These are phyloP conservation scores for Mycena crocata DNA, from an alignment of 768 basidiomycete genomes.

Conservation along the genomic window DNA sequence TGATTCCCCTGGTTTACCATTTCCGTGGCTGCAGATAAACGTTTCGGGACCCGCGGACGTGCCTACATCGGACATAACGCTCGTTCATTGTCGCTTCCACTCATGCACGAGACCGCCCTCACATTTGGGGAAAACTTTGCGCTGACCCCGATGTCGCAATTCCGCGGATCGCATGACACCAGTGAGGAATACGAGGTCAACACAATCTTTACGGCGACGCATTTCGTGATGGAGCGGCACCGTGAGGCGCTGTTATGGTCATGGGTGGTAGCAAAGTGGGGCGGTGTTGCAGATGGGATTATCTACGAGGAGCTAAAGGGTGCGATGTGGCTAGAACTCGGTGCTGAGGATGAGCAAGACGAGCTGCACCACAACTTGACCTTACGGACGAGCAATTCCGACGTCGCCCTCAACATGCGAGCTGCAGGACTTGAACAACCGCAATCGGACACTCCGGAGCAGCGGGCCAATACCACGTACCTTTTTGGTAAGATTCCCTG, in stretches of 20 bases:
- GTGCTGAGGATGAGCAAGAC: slow-evolving; percentile 26
- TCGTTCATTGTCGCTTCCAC: slow-evolving; percentile 46
- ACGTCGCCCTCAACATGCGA: slow-evolving; percentile 29
- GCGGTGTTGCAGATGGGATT: slow-evolving; percentile 37
- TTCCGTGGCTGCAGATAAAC: slow-evolving; percentile 36
- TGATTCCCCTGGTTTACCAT: neutral
- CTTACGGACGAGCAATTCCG: slow-evolving; percentile 11
- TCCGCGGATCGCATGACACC: slow-evolving; percentile 43
- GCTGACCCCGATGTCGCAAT: slow-evolving; percentile 42
- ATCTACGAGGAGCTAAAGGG: slow-evolving; percentile 25
- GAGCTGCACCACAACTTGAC: slow-evolving; percentile 28
- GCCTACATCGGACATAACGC: slow-evolving; percentile 55
- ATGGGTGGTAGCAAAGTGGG: slow-evolving; percentile 49
- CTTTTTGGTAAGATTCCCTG: slow-evolving; percentile 22
- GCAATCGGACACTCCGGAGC: slow-evolving; percentile 19
- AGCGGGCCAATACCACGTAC: slow-evolving; percentile 28
- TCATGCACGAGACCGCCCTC: slow-evolving; percentile 47
- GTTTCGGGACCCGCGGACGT: slow-evolving; percentile 50
- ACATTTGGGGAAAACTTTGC: slow-evolving; percentile 44
- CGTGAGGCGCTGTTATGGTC: slow-evolving; percentile 50
- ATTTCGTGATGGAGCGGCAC: slow-evolving; percentile 48
- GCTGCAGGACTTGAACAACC: slow-evolving; percentile 27
- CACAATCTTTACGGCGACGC: slow-evolving; percentile 44
- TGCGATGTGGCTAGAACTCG: slow-evolving; percentile 46
- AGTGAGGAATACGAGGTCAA: slow-evolving; percentile 44